phyloP scores from a whole-genome alignment of 345 rosid species.

The Dipteronia sinensis region DNA sequence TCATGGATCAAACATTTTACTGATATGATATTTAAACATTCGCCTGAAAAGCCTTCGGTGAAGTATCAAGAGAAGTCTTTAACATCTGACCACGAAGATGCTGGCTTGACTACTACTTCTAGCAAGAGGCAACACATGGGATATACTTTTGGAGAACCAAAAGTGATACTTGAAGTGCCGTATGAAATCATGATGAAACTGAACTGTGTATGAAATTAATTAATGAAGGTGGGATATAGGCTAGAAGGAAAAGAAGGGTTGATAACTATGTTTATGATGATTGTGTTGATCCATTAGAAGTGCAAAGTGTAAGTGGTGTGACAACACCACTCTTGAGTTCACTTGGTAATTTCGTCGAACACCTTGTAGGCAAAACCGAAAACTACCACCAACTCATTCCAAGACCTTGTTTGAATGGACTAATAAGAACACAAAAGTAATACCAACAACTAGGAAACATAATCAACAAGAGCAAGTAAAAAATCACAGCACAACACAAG shows the following conservation, averaged over 20 bases:
- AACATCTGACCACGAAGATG: conserved; percentile 30
- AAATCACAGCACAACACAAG: no score
- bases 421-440: no score
- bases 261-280: conserved; percentile 29
- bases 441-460: no score
- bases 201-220: conserved; percentile 33
- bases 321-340: no score
- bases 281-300: conserved; percentile 27
- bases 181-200: conserved; percentile 26
- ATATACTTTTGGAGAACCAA: conserved; percentile 45
- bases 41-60: conserved; percentile 45
- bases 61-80: conserved; percentile 35
- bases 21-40: conserved; percentile 63
- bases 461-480: no score
- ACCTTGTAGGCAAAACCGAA: no score
- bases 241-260: conserved; percentile 60
- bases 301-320: no score
- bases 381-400: no score
- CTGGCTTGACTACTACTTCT: conserved; percentile 20
- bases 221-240: conserved; percentile 42
- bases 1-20: conserved; percentile 80
- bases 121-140: conserved; percentile 18
- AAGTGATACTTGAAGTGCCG: conserved; percentile 52
- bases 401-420: no score
- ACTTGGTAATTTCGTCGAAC: no score